These are phyloP conservation scores for Globisporangium nodosum DNA, from an alignment of 352 stramenopile species.

Conservation along the genomic window DNA sequence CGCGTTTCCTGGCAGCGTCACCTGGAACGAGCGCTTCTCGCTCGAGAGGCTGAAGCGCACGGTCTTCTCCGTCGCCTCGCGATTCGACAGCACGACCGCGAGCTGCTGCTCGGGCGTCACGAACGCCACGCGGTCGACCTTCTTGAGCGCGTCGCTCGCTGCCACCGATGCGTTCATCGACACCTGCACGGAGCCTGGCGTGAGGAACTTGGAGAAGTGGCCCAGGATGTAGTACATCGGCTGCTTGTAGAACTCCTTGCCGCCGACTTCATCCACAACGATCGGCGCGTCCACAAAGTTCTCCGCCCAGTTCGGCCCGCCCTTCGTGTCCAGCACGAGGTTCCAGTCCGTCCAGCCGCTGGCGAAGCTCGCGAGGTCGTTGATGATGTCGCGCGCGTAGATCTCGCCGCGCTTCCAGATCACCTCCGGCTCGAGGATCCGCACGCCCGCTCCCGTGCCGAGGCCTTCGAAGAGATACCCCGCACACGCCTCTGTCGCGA, in stretches of 20 bases:
- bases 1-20: background rate
- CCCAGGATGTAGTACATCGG: constrained; percentile 78
- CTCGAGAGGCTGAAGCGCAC: background rate
- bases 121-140: constrained; percentile 42
- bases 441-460: constrained; percentile 41
- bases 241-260: constrained; percentile 74
- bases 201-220: constrained; percentile 71
- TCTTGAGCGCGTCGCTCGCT: constrained; percentile 16
- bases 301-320: constrained; percentile 67
- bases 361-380: constrained; percentile 76
- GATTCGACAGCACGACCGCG: constrained; percentile 19
- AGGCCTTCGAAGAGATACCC: constrained; percentile 47
- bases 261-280: constrained; percentile 49
- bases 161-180: constrained; percentile 16
- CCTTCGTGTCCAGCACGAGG: constrained; percentile 58
- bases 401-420: constrained; percentile 69
- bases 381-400: constrained; percentile 84
- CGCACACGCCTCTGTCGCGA: constrained; percentile 75
- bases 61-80: background rate
- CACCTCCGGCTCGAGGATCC: constrained; percentile 29
- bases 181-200: constrained; percentile 41
- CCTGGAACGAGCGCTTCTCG: background rate
- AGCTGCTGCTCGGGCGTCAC: constrained; percentile 38
- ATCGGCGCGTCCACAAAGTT: constrained; percentile 74
- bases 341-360: constrained; percentile 89